These are phyloP conservation scores for Fusarium brachygibbosum DNA, from an alignment of 2,329 filamentous ascomycete species.

Conservation along the genomic window DNA sequence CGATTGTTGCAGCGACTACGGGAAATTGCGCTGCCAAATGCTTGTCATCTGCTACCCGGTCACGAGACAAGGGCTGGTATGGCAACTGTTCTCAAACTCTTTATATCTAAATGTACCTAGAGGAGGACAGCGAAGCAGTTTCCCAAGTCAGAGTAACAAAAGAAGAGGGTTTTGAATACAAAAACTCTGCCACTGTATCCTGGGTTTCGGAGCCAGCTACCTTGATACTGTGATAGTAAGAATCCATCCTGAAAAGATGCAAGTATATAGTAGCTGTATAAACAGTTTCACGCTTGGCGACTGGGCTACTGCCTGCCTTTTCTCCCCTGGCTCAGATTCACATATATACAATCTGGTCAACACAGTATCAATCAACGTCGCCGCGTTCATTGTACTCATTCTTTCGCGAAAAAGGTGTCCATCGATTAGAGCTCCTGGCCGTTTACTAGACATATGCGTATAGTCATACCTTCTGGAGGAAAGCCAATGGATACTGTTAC, in stretches of 20 bases:
- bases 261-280: neutral
- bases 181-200: neutral
- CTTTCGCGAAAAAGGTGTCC: neutral
- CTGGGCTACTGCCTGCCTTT: neutral
- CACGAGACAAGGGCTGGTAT: neutral
- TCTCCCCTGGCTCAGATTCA: neutral
- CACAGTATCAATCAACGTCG: neutral
- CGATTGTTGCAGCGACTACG: slow-evolving; percentile 6
- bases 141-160: neutral
- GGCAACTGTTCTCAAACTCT: no score
- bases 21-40: slow-evolving; percentile 35
- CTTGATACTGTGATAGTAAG: no score
- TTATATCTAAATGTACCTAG: no score
- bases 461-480: neutral
- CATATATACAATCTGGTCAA: neutral
- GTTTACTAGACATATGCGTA: neutral
- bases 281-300: neutral
- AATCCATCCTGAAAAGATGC: neutral
- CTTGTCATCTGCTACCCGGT: slow-evolving; percentile 2
- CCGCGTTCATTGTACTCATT: neutral
- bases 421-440: neutral
- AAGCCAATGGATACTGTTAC: neutral
- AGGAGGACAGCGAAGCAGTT: no score
- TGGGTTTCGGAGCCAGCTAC: neutral
- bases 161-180: neutral